A percentile compares a stretch with the other conserved stretches of the same genome.
Evolutionary conservation across 2,329 filamentous ascomycete species (phyloP).

Genomic region (Diaporthe sp.): DNA sequence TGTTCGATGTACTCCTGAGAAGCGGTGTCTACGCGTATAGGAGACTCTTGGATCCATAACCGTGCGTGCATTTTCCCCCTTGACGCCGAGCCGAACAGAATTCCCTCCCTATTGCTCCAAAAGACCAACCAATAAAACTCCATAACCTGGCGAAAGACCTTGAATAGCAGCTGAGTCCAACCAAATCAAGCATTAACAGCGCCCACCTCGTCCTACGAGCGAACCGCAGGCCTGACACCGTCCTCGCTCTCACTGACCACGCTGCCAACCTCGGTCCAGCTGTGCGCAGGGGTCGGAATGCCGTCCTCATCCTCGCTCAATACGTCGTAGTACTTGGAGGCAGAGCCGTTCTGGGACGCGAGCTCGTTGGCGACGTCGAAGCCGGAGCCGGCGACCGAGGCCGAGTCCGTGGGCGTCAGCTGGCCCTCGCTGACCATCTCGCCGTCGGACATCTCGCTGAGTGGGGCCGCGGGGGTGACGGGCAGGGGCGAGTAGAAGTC

Average conservation of each 20-base stretch:
- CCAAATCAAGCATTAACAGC: constrained; percentile 3
- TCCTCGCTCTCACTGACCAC: constrained; percentile 70
- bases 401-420: constrained; percentile 71
- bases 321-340: constrained; percentile 64
- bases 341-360: constrained; percentile 55
- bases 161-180: neutral
- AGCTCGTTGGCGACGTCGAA: constrained; percentile 63
- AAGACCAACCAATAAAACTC: constrained; percentile 15
- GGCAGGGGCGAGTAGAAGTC: constrained; percentile 75
- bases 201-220: constrained; percentile 46
- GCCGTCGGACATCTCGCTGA: constrained; percentile 60
- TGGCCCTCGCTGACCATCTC: constrained; percentile 66
- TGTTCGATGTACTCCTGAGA: constrained; percentile 44
- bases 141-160: neutral
- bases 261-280: constrained; percentile 77
- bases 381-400: constrained; percentile 66
- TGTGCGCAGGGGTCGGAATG: constrained; percentile 68
- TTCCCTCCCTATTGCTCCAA: constrained; percentile 10
- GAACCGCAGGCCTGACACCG: constrained; percentile 49
- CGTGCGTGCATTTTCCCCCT: constrained; percentile 28
- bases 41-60: constrained; percentile 6
- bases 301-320: constrained; percentile 71
- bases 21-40: constrained; percentile 41
- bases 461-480: constrained; percentile 62
- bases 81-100: constrained; percentile 33